phyloP scores from a whole-genome alignment of 352 stramenopile species.

The Globisporangium sylvaticum region DNA sequence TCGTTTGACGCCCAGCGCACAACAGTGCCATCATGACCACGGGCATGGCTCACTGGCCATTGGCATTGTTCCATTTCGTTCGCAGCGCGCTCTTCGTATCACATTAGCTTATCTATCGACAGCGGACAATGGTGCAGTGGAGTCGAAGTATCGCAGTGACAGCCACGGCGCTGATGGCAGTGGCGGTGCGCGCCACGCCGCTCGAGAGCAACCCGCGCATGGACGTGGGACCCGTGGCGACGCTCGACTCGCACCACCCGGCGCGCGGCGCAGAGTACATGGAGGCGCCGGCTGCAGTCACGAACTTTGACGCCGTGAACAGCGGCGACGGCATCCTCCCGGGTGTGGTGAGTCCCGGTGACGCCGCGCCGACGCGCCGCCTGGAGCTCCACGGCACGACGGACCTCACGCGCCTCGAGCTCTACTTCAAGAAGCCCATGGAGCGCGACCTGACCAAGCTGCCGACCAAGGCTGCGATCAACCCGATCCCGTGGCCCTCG shows the following conservation, averaged over 20 bases:
- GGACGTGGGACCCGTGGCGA: conserved; percentile 21
- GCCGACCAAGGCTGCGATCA: conserved; percentile 33
- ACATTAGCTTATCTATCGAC: neutral
- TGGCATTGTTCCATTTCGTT: conserved; percentile 10
- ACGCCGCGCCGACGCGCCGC: conserved; percentile 16
- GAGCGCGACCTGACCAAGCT: conserved; percentile 52
- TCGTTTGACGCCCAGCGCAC: neutral
- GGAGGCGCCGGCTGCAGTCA: conserved; percentile 13
- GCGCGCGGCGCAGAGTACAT: conserved; percentile 22
- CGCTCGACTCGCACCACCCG: conserved; percentile 30
- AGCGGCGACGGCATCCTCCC: conserved; percentile 11
- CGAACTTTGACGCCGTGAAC: conserved; percentile 20
- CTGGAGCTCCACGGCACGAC: conserved; percentile 36
- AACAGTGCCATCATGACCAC: no score
- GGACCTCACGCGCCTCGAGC: conserved; percentile 49
- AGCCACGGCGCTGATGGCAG: no score
- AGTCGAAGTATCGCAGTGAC: neutral
- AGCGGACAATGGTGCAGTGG: conserved; percentile 4
- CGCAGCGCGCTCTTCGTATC: neutral
- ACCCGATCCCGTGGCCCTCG: conserved; percentile 53
- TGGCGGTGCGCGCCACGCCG: conserved; percentile 4
- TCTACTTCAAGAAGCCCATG: conserved; percentile 40
- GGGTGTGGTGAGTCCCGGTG: conserved; percentile 6
- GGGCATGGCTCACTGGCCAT: no score
- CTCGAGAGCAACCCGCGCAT: conserved; percentile 26